Conservation (phyloP, 2,329 filamentous ascomycete genomes). For the Penicillium brevicompactum region DNA sequence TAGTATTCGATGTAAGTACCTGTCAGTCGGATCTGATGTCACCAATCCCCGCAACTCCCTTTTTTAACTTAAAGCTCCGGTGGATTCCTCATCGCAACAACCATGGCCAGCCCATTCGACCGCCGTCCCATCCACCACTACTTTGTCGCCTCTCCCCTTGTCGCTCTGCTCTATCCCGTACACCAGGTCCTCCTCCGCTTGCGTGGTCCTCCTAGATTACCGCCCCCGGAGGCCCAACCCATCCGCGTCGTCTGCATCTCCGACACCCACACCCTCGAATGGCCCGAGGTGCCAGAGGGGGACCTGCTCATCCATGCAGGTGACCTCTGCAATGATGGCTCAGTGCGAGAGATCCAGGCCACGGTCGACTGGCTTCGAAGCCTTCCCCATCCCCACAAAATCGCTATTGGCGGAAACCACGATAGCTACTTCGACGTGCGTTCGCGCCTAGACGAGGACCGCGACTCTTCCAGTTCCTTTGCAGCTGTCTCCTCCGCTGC, state of each 20-base stretch:
- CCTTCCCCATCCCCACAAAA: slow-evolving; percentile 76
- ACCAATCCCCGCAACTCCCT: slow-evolving; percentile 12
- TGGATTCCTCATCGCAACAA: slow-evolving; percentile 7
- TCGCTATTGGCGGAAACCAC: slow-evolving; percentile 86
- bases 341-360: slow-evolving; percentile 71
- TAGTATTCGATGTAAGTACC: no score
- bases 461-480: slow-evolving; percentile 31
- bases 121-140: slow-evolving; percentile 60
- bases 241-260: slow-evolving; percentile 85
- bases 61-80: not conserved
- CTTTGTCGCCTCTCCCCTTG: slow-evolving; percentile 69
- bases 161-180: slow-evolving; percentile 62
- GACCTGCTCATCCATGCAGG: slow-evolving; percentile 90
- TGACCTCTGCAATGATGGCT: slow-evolving; percentile 76
- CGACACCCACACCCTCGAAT: slow-evolving; percentile 75
- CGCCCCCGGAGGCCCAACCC: slow-evolving; percentile 54
- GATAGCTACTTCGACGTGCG: slow-evolving; percentile 79
- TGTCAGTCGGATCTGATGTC: not conserved
- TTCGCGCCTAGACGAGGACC: slow-evolving; percentile 61
- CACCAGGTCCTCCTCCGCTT: slow-evolving; percentile 68
- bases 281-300: slow-evolving; percentile 60
- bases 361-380: slow-evolving; percentile 79
- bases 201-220: slow-evolving; percentile 65
- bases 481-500: slow-evolving; percentile 37
- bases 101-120: slow-evolving; percentile 50